Evolutionary conservation across 345 rosid species (phyloP).

Genomic region (Eucalyptus tenuipes): DNA sequence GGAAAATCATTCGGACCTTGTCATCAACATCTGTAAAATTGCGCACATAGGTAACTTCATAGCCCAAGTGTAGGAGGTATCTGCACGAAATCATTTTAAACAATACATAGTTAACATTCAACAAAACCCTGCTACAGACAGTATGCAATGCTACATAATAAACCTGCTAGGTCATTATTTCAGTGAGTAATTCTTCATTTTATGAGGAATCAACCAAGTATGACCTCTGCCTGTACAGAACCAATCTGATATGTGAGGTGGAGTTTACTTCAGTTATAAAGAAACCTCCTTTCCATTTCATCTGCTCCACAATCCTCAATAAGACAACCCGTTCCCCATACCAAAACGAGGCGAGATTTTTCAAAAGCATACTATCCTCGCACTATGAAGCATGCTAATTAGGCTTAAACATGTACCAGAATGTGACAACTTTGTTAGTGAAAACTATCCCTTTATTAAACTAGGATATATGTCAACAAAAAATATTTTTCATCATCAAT

Average conservation of each 20-base stretch:
- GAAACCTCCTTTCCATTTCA: neutral
- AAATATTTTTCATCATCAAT: too few relatives aligned
- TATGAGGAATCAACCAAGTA: neutral
- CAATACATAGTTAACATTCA: neutral
- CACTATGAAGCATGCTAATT: neutral
- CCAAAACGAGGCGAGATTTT: neutral
- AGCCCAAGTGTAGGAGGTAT: constrained; percentile 52
- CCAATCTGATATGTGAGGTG: neutral
- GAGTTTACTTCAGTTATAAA: neutral
- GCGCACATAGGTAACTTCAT: constrained; percentile 64
- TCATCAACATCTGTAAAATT: constrained; percentile 95
- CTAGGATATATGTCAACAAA: neutral
- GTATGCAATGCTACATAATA: neutral
- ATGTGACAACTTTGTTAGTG: neutral
- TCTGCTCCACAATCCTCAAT: neutral
- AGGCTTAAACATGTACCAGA: neutral
- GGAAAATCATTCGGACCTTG: constrained; percentile 25
- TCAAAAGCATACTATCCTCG: neutral
- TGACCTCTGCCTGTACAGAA: neutral
- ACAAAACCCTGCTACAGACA: neutral
- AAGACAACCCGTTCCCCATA: neutral
- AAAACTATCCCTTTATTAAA: neutral
- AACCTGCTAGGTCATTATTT: neutral
- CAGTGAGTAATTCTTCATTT: neutral
- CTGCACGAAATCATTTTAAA: constrained; percentile 24